Percentiles rank a stretch among this genome's conserved stretches.
Evolutionary conservation across 306 rosid genomes (phyloP).

Genomic region (Prunus armeniaca): DNA sequence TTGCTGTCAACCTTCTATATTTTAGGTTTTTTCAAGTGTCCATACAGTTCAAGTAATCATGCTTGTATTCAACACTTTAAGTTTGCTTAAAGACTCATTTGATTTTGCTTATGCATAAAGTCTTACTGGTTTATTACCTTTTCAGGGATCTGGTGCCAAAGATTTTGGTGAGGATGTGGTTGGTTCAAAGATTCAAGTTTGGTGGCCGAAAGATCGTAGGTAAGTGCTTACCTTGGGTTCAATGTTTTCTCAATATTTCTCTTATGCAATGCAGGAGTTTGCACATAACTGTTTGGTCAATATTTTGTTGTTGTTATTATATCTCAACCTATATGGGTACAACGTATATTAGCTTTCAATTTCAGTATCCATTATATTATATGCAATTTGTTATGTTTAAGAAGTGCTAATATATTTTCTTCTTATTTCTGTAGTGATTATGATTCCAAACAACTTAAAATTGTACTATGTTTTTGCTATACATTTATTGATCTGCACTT

Average conservation of each 20-base stretch:
- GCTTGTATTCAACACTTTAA: neutral
- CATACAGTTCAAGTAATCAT: neutral
- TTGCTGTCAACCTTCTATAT: neutral
- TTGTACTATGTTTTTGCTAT: neutral
- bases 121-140: slow-evolving; percentile 20
- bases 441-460: neutral
- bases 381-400: neutral
- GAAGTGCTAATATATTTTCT: neutral
- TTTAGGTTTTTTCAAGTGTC: neutral
- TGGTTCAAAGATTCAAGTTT: slow-evolving; percentile 69
- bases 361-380: neutral
- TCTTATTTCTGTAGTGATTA: neutral
- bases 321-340: neutral
- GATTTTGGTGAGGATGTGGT: slow-evolving; percentile 52
- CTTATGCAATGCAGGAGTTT: neutral
- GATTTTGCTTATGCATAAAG: slow-evolving; percentile 13
- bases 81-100: neutral
- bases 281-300: neutral
- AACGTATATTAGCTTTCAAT: neutral
- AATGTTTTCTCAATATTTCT: neutral
- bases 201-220: slow-evolving; percentile 81
- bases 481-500: neutral
- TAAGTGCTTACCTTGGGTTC: slow-evolving; percentile 41
- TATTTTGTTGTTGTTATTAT: neutral
- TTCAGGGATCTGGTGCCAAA: slow-evolving; percentile 48